Evolutionary conservation across 179 eudicot species (phyloP).

Genomic region (Drosera spatulata): DNA sequence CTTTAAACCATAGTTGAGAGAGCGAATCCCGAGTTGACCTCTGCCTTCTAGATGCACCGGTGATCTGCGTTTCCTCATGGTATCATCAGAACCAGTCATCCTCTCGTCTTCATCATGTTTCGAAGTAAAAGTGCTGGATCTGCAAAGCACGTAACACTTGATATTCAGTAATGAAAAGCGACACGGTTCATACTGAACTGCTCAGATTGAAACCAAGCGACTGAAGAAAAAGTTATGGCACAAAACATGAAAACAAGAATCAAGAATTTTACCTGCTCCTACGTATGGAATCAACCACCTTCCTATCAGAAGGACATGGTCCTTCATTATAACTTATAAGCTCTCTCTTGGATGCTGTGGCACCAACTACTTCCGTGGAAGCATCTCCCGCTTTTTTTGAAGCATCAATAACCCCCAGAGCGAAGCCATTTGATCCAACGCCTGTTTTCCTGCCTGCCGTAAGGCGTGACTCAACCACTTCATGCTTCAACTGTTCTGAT

Average conservation of each 20-base stretch:
- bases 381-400: conserved; percentile 12
- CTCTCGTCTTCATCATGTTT: conserved; percentile 22
- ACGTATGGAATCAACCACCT: conserved; percentile 9
- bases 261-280: conserved; percentile 30
- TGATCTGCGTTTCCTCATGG: conserved; percentile 21
- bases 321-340: conserved; percentile 21
- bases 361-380: conserved; percentile 15
- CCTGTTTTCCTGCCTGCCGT: conserved; percentile 18
- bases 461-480: conserved; percentile 10
- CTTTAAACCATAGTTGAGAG: conserved; percentile 20
- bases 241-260: neutral
- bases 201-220: neutral
- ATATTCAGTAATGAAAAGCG: neutral
- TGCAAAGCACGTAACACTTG: conserved; percentile 2
- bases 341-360: conserved; percentile 19
- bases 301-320: conserved; percentile 20
- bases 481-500: conserved; percentile 6
- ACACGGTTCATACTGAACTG: neutral
- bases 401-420: conserved; percentile 13
- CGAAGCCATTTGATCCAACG: conserved; percentile 22
- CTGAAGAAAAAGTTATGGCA: neutral
- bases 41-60: conserved; percentile 9
- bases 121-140: conserved; percentile 20
- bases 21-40: conserved; percentile 17
- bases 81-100: conserved; percentile 20